Evolutionary conservation across 345 rosid species (phyloP), one percentile per base, ranked within the genome.

Genomic region (Alliaria petiolata): DNA sequence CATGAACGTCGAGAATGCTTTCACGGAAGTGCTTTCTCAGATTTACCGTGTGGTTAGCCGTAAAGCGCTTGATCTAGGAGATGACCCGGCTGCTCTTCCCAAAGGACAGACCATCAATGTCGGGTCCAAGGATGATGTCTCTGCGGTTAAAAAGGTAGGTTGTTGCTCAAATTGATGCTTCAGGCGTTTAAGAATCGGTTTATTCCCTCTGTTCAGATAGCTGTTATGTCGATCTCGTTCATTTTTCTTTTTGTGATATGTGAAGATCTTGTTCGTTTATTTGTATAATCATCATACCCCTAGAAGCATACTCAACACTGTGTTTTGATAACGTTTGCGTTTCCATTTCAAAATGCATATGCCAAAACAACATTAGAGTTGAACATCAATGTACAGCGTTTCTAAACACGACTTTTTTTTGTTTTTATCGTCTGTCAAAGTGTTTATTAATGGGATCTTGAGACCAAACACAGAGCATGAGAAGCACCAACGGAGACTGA

Each of bases 401-500:
- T 40, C 45, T 12, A 67, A 12, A 25, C 25, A 28, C 35, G 38
- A 43, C 39, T 44, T 39, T 30, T 62, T 17, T 3, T 15, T 22
- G 2, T 22, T 3, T 10, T 17, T 8, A 4, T 43, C 10, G 30
- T 25, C 67, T 66, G 31, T 38, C 58, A 35, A 38, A 60, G 38
- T 20, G 55, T 25, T 61, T 34, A 20, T 44, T 45, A 65, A 25
- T 30, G 64, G 56, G 87, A 80, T 80, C 95, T 85, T 17, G 78
- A 85, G 71, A 83, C 91, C 68, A 93, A 77, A 72, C 96, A 91
- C 79, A 89, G 76, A 28, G 96, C 88, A 74, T 93, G 98, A 45
- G 93, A 93, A 35, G 97, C 96, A 65, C 98, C 97, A 26, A 87
- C 76, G 52, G 91, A 85, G 68, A 87, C 80, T 15, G 93, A 85